Base-by-base conservation (phyloP, 2,329 filamentous ascomycete genomes). In the Davidsoniella australis region DNA sequence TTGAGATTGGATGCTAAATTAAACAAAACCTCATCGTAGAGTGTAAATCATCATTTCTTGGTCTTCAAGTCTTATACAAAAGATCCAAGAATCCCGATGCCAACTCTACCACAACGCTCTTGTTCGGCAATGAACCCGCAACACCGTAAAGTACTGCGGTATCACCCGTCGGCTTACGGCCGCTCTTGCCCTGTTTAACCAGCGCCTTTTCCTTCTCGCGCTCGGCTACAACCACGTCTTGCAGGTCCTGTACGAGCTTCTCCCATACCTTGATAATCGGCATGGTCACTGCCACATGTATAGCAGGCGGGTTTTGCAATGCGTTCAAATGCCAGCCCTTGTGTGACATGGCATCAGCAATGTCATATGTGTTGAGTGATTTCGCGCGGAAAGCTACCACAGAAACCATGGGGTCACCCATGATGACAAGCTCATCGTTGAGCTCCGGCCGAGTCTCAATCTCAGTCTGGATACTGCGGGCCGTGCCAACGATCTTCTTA, bases 251-350 rank as follows among this genome's bases (percentile, higher is more conserved):
- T 46, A 91, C 73, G 49, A 98, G 70, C 59, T 76, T 74, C 60
- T 96, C 87, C 61, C 85, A 84, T 2, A 82, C 85, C 58, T 80
- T 80, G 18, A 80, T 78, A 44, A 93, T 84, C 14, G 89, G 89
- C 57, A 94, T 64, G 1, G 91, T 98, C 38, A 96, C 87, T 10
- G 91, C 91, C 38, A 96, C 78, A 63, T 98, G 91, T 49, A 98
- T 86, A 17, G 87, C 91, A 0, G 91, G 80, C 2, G 91, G 91
- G 58, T 78, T 81, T 66, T 98, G 91, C 55, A 98, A 72, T 2
- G 88, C 85, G 60, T 96, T 98, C 53, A 98, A 71, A 66, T 98
- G 91, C 91, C 91, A 98, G 2, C 91, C 89, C 60, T 80, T 82
- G 0, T 67, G 68, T 10, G 75, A 76, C 82, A 98, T 89, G 56